Evolutionary conservation across 2,329 filamentous ascomycete genomes (phyloP), one percentile per base, ranked within the genome.

Genomic region (Teratosphaeria pseudoeucalypti): DNA sequence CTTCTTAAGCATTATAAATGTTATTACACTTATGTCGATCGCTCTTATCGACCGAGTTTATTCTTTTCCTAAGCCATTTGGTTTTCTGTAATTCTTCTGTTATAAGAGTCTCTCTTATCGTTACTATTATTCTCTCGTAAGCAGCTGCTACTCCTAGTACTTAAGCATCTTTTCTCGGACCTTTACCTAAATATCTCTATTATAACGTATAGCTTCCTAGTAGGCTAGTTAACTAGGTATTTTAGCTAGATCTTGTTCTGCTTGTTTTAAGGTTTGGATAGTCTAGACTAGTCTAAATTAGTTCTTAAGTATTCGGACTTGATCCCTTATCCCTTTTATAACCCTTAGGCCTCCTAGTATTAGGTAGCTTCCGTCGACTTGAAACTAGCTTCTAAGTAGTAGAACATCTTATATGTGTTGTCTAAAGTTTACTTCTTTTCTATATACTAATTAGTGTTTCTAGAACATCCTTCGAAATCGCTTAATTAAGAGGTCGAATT

Each of bases 361-460:
- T 10, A 58, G 34, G 26, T 64, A 64, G 2, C 58, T 34, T 34
- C 53, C 49, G 34, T 34, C n/a, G 2, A 11, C 11, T 14, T 43
- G 43, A 29, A 64, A 61, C 12, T 27, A 29, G 37, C 62, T 62
- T 53, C 62, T 54, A 12, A 64, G 32, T 47, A 37, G 62, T 54
- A 56, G 34, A 16, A 23, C 6, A 29, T 64, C 58, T 47, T 37
- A 12, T 52, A 64, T 23, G 34, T 59, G 61, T 3, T 23, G 12
- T 16, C 34, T 34, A n/a, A 23, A 16, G 27, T 56, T 29, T 64
- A 56, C 27, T 60, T 57, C 60, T 56, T 29, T 58, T 59, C 12
- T 6, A 26, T 23, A 52, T 23, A 11, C 34, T 39, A 39, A 39
- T 39, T 16, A 16, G 14, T 39, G 11, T 16, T 39, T 39, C n/a